Evolutionary conservation across 306 rosid species (phyloP).

Genomic region (Gastrolobium villosum): DNA sequence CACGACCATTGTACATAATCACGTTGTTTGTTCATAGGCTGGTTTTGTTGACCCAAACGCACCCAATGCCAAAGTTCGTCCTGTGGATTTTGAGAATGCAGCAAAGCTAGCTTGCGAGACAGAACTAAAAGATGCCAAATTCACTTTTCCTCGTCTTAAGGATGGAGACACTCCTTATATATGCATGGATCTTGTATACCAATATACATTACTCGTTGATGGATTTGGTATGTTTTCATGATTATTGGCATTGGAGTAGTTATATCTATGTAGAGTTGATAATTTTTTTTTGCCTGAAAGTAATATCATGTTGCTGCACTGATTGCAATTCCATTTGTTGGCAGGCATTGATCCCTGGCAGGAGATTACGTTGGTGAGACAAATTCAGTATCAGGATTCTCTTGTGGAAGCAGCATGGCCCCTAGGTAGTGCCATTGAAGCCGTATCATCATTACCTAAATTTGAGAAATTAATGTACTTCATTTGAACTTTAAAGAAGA

Average conservation of each 20-base stretch:
- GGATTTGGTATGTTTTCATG: constrained; percentile 74
- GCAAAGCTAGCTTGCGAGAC: constrained; percentile 86
- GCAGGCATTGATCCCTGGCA: constrained; percentile 89
- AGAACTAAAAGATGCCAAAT: constrained; percentile 68
- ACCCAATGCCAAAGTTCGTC: constrained; percentile 71
- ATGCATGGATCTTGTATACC: constrained; percentile 96
- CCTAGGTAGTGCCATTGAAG: constrained; percentile 97
- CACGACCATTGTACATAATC: constrained; percentile 41
- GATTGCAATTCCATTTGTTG: constrained; percentile 23
- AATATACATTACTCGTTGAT: constrained; percentile 74
- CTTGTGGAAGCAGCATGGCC: constrained; percentile 99
- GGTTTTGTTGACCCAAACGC: constrained; percentile 78
- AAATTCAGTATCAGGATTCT: constrained; percentile 72
- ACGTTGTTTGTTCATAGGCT: constrained; percentile 57
- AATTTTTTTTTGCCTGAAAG: constrained; percentile 9
- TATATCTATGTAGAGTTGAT: not conserved
- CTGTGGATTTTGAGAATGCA: constrained; percentile 72
- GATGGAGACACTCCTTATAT: constrained; percentile 77
- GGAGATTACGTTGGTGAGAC: constrained; percentile 85
- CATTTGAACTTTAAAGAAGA: too few species aligned
- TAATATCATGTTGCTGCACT: constrained; percentile 6
- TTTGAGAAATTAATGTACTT: too few species aligned
- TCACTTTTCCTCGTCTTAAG: constrained; percentile 58
- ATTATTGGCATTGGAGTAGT: not conserved
- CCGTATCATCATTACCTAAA: constrained; percentile 63